Conservation (phyloP, 176 grass and related monocot genomes). For the Zizania latifolia region DNA sequence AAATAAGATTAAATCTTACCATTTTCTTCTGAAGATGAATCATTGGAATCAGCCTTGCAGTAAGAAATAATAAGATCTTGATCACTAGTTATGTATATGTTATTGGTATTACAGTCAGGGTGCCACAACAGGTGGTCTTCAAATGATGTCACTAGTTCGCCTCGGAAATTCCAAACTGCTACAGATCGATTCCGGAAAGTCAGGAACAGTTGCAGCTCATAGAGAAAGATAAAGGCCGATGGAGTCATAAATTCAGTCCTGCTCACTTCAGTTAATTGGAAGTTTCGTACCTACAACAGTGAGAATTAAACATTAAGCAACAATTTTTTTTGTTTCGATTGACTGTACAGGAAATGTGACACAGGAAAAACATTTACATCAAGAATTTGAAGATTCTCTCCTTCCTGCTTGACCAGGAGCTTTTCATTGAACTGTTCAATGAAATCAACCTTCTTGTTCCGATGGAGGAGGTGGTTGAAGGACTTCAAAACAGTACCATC, state of each 20-base stretch:
- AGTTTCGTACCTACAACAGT: constrained; percentile 60
- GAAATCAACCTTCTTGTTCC: constrained; percentile 91
- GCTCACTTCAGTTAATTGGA: constrained; percentile 77
- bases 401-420: constrained; percentile 88
- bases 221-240: constrained; percentile 86
- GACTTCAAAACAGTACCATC: constrained; percentile 86
- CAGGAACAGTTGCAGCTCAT: constrained; percentile 79
- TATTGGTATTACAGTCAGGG: constrained; percentile 91
- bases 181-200: constrained; percentile 77
- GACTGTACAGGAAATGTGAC: neutral
- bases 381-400: constrained; percentile 93
- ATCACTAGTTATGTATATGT: constrained; percentile 92
- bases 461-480: constrained; percentile 82
- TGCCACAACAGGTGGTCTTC: constrained; percentile 92
- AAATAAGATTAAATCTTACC: constrained; percentile 23
- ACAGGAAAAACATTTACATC: constrained; percentile 46
- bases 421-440: constrained; percentile 96
- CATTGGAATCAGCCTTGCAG: constrained; percentile 77
- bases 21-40: constrained; percentile 57
- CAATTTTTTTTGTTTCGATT: neutral
- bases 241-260: constrained; percentile 88
- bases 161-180: constrained; percentile 88
- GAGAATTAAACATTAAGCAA: constrained; percentile 19
- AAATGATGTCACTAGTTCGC: constrained; percentile 90
- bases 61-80: constrained; percentile 95